Conservation (phyloP, 768 basidiomycete genomes). For the Podaxis rugospora region DNA sequence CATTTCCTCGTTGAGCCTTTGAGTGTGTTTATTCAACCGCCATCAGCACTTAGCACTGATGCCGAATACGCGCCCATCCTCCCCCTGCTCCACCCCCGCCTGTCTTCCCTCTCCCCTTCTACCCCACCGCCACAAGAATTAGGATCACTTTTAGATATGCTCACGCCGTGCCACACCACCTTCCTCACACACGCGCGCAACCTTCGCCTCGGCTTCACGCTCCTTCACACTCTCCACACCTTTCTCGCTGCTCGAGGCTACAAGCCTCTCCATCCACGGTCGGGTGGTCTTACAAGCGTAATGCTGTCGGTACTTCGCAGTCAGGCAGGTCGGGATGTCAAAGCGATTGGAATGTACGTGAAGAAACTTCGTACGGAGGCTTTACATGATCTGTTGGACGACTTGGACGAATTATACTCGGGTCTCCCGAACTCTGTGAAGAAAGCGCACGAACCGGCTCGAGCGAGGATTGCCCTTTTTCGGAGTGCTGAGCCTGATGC, state of each 20-base stretch:
- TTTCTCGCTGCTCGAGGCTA: conserved; percentile 42
- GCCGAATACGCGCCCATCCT: not conserved
- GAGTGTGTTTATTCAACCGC: conserved; percentile 31
- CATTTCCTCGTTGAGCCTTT: conserved; percentile 64
- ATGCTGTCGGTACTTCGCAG: conserved; percentile 45
- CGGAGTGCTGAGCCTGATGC: not conserved
- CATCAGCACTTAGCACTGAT: not conserved
- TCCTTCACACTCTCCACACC: conserved; percentile 39
- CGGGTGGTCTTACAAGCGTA: conserved; percentile 27
- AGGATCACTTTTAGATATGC: not conserved
- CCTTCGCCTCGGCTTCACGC: conserved; percentile 43
- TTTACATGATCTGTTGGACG: not conserved
- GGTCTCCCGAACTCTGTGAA: not conserved
- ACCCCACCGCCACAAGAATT: not conserved
- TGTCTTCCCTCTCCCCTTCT: not conserved
- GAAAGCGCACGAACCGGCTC: not conserved
- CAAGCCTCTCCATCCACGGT: conserved; percentile 30
- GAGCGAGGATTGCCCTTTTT: not conserved
- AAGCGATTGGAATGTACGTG: conserved; percentile 40
- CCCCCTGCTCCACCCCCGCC: not conserved
- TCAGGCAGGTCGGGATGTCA: conserved; percentile 36
- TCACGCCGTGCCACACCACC: not conserved
- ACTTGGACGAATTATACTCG: not conserved
- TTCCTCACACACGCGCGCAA: conserved; percentile 14
- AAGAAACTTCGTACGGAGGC: conserved; percentile 32